These are phyloP conservation scores for Zymoseptoria ardabiliae DNA, from an alignment of 2,329 filamentous ascomycete genomes.

Conservation along the genomic window DNA sequence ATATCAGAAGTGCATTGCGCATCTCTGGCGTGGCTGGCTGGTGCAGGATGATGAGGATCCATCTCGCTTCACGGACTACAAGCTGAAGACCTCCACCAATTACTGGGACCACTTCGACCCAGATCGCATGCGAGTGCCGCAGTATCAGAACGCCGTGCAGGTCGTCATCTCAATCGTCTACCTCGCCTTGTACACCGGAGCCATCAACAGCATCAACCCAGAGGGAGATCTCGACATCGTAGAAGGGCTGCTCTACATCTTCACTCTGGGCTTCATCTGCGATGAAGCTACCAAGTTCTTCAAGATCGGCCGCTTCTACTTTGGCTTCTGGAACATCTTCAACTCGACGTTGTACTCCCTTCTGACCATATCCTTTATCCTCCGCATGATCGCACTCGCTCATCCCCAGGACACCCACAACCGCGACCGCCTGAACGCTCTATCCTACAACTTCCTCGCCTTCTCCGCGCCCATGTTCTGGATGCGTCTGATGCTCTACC, in stretches of 20 bases:
- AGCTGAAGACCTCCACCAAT: slow-evolving; percentile 66
- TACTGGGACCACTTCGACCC: slow-evolving; percentile 84
- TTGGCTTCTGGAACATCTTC: slow-evolving; percentile 96
- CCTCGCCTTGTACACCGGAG: slow-evolving; percentile 75
- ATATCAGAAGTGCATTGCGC: slow-evolving; percentile 90
- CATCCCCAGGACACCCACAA: slow-evolving; percentile 46
- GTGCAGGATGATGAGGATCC: slow-evolving; percentile 93
- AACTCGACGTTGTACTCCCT: slow-evolving; percentile 77
- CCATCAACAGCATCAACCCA: slow-evolving; percentile 85
- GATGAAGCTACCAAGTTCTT: slow-evolving; percentile 85
- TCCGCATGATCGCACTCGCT: slow-evolving; percentile 70
- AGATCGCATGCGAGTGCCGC: slow-evolving; percentile 84
- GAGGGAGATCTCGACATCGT: slow-evolving; percentile 75
- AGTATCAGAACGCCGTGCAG: slow-evolving; percentile 87
- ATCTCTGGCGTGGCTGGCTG: slow-evolving; percentile 92
- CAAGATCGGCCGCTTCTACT: slow-evolving; percentile 85
- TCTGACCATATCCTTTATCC: slow-evolving; percentile 67
- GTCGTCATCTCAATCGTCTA: slow-evolving; percentile 78
- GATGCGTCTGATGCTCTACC: slow-evolving; percentile 82
- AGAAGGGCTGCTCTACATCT: slow-evolving; percentile 78
- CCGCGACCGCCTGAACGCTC: slow-evolving; percentile 59
- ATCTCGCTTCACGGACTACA: slow-evolving; percentile 81
- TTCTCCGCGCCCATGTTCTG: slow-evolving; percentile 96
- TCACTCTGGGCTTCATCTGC: slow-evolving; percentile 83
- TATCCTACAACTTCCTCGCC: slow-evolving; percentile 91